phyloP scores from a whole-genome alignment of 169 alveolate genomes.

The Fabrea salina region DNA sequence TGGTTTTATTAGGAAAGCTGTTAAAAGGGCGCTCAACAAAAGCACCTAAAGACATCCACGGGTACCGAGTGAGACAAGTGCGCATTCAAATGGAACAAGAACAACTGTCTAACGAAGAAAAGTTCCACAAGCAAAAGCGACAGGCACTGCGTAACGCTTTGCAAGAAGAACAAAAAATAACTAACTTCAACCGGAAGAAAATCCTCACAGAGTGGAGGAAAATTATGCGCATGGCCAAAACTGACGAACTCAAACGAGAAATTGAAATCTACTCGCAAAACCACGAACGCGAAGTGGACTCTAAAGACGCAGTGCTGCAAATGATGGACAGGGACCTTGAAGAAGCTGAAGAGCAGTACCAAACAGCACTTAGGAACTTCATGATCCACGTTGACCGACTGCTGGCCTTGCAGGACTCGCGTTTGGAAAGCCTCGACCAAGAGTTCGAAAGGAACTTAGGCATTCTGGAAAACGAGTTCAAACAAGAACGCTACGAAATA shows the following conservation, averaged over 20 bases:
- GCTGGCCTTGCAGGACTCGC: constrained; percentile 70
- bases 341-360: constrained; percentile 92
- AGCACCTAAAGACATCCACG: constrained; percentile 35
- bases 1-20: constrained; percentile 61
- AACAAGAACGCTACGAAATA: constrained; percentile 68
- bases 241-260: constrained; percentile 86
- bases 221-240: constrained; percentile 90
- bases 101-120: constrained; percentile 49
- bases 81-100: constrained; percentile 14
- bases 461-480: constrained; percentile 77
- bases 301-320: constrained; percentile 90
- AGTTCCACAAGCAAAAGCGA: constrained; percentile 36
- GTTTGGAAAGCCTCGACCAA: constrained; percentile 75
- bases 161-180: constrained; percentile 70
- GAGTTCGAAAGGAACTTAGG: constrained; percentile 79
- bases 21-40: constrained; percentile 55
- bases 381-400: constrained; percentile 84
- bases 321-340: constrained; percentile 90
- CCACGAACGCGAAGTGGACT: constrained; percentile 89
- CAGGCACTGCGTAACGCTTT: constrained; percentile 48
- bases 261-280: constrained; percentile 85
- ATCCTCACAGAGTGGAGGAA: constrained; percentile 88
- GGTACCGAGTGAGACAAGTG: background rate
- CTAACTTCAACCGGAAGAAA: constrained; percentile 78
- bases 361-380: constrained; percentile 88